Evolutionary conservation across 2,329 filamentous ascomycete species (phyloP).

Genomic region (Ophiostoma novo-ulmi): DNA sequence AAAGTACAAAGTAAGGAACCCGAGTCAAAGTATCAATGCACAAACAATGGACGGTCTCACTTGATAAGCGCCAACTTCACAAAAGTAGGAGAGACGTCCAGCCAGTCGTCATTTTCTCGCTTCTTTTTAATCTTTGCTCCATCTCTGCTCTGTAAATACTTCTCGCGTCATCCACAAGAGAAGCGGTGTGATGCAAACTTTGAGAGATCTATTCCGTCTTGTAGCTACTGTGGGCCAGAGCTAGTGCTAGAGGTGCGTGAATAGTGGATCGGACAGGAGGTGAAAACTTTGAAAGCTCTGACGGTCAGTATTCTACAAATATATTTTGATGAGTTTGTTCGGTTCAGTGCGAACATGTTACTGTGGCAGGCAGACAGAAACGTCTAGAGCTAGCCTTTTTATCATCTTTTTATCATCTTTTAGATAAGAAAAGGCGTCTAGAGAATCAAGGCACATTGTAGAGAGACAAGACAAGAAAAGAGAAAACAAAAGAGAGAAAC

Average conservation of each 20-base stretch:
- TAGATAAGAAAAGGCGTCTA: neutral
- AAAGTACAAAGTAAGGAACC: no score
- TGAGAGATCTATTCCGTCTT: neutral
- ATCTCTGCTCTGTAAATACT: neutral
- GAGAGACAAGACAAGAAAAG: neutral
- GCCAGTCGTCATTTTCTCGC: neutral
- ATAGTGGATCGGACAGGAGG: neutral
- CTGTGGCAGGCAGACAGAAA: neutral
- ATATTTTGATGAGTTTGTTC: neutral
- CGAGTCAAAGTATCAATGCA: no score
- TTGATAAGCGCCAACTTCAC: no score
- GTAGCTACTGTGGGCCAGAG: neutral
- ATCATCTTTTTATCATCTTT: neutral
- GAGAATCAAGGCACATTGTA: neutral
- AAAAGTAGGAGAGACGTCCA: neutral
- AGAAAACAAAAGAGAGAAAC: neutral
- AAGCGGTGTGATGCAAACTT: slow-evolving; percentile 9
- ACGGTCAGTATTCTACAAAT: neutral
- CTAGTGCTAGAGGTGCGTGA: neutral
- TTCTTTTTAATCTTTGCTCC: neutral
- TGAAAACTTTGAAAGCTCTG: slow-evolving; percentile 10
- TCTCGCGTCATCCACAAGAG: slow-evolving; percentile 1
- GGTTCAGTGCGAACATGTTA: neutral
- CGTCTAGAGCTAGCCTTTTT: neutral
- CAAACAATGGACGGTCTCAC: no score